Conservation (phyloP, 164 flowering plant genomes). For the Magnolia kwangsiensis region DNA sequence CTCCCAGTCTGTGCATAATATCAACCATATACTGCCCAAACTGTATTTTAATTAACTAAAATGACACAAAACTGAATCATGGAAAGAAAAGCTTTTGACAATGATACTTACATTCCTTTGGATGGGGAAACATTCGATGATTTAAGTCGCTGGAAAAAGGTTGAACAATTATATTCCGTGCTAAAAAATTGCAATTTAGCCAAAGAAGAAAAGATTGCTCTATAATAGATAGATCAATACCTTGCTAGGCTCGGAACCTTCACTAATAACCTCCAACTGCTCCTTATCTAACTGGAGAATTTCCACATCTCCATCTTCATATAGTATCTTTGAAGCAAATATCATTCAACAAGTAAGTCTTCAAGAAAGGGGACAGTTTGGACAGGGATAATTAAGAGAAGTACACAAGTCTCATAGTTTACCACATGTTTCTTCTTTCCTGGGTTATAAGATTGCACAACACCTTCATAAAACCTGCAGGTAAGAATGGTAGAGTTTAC, state of each 20-base stretch:
- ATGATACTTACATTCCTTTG: too few relatives aligned
- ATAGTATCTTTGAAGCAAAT: constrained; percentile 44
- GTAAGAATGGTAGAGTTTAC: constrained; percentile 5
- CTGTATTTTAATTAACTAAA: too few relatives aligned
- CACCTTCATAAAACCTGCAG: constrained; percentile 87
- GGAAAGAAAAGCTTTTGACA: too few relatives aligned
- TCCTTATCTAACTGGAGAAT: constrained; percentile 71
- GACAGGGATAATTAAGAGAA: background rate
- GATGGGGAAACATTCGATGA: too few relatives aligned
- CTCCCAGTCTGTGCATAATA: background rate
- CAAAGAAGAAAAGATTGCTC: background rate
- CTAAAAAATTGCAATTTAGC: background rate
- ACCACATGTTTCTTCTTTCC: constrained; percentile 75
- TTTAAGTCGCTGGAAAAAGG: too few relatives aligned
- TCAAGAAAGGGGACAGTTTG: background rate
- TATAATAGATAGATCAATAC: constrained; percentile 27
- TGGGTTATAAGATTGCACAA: constrained; percentile 74
- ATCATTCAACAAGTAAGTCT: background rate
- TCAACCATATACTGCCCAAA: too few relatives aligned
- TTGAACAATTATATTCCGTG: background rate
- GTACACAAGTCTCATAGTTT: constrained; percentile 17
- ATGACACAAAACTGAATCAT: too few relatives aligned
- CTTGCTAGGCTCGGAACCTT: constrained; percentile 40
- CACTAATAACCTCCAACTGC: constrained; percentile 72
- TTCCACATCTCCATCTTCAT: constrained; percentile 95